Evolutionary conservation across 1,139 yeast species (phyloP), one percentile per base, ranked within the genome.

Genomic region (Debaryomyces fabryi): DNA sequence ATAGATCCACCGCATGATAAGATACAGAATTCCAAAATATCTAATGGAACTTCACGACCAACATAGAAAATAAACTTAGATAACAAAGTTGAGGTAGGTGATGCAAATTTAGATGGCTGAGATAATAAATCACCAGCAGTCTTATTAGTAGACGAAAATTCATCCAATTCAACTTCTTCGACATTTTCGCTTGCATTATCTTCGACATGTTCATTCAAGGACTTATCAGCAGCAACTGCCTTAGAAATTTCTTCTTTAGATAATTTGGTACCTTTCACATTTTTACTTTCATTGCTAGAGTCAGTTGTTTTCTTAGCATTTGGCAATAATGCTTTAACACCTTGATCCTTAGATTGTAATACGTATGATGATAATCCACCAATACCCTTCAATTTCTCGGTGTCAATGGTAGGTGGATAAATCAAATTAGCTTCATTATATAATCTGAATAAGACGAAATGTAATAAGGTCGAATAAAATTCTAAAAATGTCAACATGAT

Each of bases 401-500:
- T 69, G 69, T 91, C 89, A 56, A 92, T 83, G 56, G 82, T 82
- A 50, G 99, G 99, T 42, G 99, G 99, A 68, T 92, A 93, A 38
- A 89, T 85, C 63, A 93, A 81, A 50, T 86, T 92, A 35, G 86
- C 77, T 57, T 91, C 98, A 30, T 88, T 83, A 74, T 90, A 93
- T 54, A 95, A 79, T 67, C 89, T 87, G 79, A 68, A 93, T 52
- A 92, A 76, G 21, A 86, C 92, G 64, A 95, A 93, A 66, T 92
- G 96, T 62, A 92, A 72, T 59, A 93, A 74, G 24, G 98, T 93
- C 27, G 96, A 87, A 73, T 93, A 93, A 68, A 95, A 92, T 71
- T 93, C 99, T 65, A 93, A 81, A 71, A 93, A 93, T 1, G 99
- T 92, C 64, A 91, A 78, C 99, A 93, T 93, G 73, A 93, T 90